Percentiles rank a stretch among this genome's conserved stretches.
phyloP scores from a whole-genome alignment of 495 filamentous ascomycete genomes.

The Penicillium verhagenii region DNA sequence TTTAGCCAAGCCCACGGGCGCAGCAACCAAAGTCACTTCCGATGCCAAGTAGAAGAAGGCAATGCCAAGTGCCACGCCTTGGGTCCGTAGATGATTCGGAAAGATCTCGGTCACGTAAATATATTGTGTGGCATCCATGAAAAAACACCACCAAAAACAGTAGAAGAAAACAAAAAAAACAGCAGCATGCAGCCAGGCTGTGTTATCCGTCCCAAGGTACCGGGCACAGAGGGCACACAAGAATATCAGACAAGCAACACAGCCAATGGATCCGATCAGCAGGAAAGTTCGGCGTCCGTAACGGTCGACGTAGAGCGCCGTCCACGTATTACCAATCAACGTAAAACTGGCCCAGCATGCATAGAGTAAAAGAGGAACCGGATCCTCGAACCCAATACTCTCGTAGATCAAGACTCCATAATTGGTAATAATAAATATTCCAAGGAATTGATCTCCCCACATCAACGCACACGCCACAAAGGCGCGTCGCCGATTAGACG shows the following conservation, averaged over 20 bases:
- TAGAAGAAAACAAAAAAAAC: conserved; percentile 42
- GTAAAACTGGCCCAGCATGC: conserved; percentile 38
- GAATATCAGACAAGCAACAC: conserved; percentile 23
- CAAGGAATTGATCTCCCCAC: conserved; percentile 29
- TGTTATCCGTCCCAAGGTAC: conserved; percentile 30
- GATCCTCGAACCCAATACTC: conserved; percentile 30
- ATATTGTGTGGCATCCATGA: conserved; percentile 42
- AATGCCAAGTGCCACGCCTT: conserved; percentile 36
- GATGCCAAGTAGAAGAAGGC: conserved; percentile 26
- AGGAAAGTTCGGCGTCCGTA: conserved; percentile 34
- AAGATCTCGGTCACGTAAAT: conserved; percentile 43
- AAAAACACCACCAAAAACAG: conserved; percentile 38
- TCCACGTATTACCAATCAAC: conserved; percentile 38
- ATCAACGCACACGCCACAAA: conserved; percentile 33
- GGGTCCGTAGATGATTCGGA: conserved; percentile 36
- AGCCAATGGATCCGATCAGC: conserved; percentile 32
- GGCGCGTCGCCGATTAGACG: conserved; percentile 33
- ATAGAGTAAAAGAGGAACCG: conserved; percentile 33
- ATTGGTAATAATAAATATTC: conserved; percentile 35
- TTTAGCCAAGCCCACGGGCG: conserved; percentile 33
- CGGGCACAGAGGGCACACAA: conserved; percentile 29
- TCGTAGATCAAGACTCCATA: conserved; percentile 42
- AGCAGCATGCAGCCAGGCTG: conserved; percentile 25
- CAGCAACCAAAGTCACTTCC: conserved; percentile 27
- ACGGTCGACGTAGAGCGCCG: conserved; percentile 35